Base-by-base conservation (phyloP, 345 rosid species). In the Arabis hirsuta region DNA sequence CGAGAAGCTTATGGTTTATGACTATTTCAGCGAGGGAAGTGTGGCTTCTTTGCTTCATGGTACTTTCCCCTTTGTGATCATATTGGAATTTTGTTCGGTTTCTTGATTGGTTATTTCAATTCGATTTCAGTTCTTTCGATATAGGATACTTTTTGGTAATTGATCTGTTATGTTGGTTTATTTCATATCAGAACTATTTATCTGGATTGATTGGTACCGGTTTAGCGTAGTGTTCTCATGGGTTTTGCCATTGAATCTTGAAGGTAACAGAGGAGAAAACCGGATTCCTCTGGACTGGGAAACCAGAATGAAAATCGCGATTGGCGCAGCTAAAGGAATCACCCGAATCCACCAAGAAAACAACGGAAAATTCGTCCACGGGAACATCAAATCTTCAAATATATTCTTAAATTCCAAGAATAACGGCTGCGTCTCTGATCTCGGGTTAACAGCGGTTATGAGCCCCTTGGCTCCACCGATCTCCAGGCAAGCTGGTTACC, bases 1-100 rank as follows among this genome's bases (percentile, higher is more conserved):
- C 31, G 99, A 91, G 86, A 95, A 84, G 86, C 85, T 95, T 7
- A 90, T 95, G 91, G 97, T 91, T 61, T 88, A 87, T 69, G 96
- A 95, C 50, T 89, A 85, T 73, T 85, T 79, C 81, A 78, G 76
- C 54, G 83, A 72, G 42, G 97, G 99, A 24, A 88, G 97, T 41
- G 78, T 91, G 34, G 89, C 96, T 52, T 59, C 96, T 26, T 78
- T 87, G 74, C 82, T 95, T 34, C 99, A 95, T 9, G 96, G 99
- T 95, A 87, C 16, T 79, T 73, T 76, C 67, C 11, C 27, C 10
- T 43, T 38, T 3, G 11, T 53, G 22, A 51, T 52, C 7, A 5
- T 32, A 32, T 32, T 32, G 1, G 36, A 32, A 32, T 32, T 32
- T 32, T 36, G 10, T 36, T 36, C 41, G 10, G 41, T 36, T 36